A percentile compares a stretch with the other conserved stretches of the same genome.
Evolutionary conservation across 2,329 filamentous ascomycete species (phyloP).

Genomic region (Fusarium ambrosium): DNA sequence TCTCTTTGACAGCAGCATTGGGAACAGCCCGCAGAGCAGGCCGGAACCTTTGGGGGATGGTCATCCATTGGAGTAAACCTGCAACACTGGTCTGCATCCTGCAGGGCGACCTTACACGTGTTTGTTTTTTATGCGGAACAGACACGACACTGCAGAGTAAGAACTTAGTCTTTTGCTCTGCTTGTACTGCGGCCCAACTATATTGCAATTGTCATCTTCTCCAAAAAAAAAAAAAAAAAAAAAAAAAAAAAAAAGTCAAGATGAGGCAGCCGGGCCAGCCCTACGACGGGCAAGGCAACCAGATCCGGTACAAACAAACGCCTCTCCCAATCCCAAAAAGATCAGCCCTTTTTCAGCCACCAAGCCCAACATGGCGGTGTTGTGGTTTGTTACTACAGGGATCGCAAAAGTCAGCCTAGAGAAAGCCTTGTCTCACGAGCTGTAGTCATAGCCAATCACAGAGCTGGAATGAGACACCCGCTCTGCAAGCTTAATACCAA

Average conservation of each 20-base stretch:
- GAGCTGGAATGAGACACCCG: not conserved
- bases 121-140: not conserved
- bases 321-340: not conserved
- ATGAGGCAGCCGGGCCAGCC: not conserved
- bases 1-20: not conserved
- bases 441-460: not conserved
- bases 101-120: not conserved
- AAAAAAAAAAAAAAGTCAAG: not conserved
- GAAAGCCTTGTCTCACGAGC: not conserved
- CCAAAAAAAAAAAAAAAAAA: not conserved
- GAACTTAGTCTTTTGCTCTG: not conserved
- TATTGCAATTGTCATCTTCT: not conserved
- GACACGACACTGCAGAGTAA: not conserved
- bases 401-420: not conserved
- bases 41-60: not conserved
- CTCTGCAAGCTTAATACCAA: slow-evolving; percentile 26
- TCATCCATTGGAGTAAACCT: not conserved
- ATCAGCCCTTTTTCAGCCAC: not conserved
- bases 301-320: not conserved
- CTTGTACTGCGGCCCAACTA: not conserved
- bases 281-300: not conserved
- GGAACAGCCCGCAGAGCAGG: not conserved
- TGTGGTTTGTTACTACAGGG: not conserved
- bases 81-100: not conserved
- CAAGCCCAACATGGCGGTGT: not conserved